Base-by-base conservation (phyloP, 2,329 filamentous ascomycete genomes). In the Coniochaeta hoffmannii region DNA sequence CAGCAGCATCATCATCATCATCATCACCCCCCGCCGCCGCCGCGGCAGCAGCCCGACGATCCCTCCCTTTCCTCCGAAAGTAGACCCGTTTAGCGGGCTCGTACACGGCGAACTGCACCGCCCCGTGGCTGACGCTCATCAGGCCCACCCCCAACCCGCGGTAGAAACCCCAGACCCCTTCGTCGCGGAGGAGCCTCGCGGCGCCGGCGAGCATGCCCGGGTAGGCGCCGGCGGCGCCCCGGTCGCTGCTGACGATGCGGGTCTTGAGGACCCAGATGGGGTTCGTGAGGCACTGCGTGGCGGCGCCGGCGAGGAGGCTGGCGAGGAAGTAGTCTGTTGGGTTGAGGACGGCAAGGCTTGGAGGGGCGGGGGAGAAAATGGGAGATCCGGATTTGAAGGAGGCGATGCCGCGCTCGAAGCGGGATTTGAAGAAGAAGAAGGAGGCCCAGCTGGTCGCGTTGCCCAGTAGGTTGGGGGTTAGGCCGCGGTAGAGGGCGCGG, bases 231-330 rank as follows among this genome's bases (percentile, higher is more conserved):
- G 79, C 81, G 6, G 84, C 79, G 55, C 82, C 77, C 52, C 83
- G 82, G 61, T 94, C 89, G 4, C 89, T 92, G 30, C 91, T 90
- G 24, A 97, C 78, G 91, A 99, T 97, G 60, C 94, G 88, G 9
- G 93, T 97, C 76, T 97, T 97, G 69, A 99, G 85, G 2, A 99
- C 94, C 94, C 94, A 99, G 64, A 99, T 86, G 2, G 94, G 94
- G 68, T 97, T 97, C 30, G 94, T 97, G 61, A 93, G 78, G 30
- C 89, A 73, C 44, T 92, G 88, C 1, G 91, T 96, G 38, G 89
- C 71, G 17, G 87, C 76, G 30, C 93, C 92, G 61, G 80, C 75
- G 28, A 79, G 66, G n/a, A 76, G 88, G 32, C 89, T 92, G 4
- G 91, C 84, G 50, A 87, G 65, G 68, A 97, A 93, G 74, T 92